These are phyloP conservation scores for Lophium mytilinum DNA, from an alignment of 495 filamentous ascomycete genomes.

Conservation along the genomic window DNA sequence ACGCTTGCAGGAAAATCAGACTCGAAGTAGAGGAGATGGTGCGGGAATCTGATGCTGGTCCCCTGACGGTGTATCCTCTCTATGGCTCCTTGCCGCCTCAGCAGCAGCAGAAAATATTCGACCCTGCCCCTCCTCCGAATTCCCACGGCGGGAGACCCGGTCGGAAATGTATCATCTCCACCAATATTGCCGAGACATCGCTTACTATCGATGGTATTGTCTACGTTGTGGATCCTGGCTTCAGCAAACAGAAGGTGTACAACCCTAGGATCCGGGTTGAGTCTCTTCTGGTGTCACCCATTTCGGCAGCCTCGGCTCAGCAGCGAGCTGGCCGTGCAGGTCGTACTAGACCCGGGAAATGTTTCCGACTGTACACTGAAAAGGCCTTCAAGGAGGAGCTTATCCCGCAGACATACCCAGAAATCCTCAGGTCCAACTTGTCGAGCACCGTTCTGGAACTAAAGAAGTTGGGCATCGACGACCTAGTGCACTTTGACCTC, in stretches of 20 bases:
- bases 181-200: conserved; percentile 96
- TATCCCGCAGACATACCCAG: conserved; percentile 92
- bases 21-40: conserved; percentile 87
- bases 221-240: conserved; percentile 96
- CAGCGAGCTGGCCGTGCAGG: conserved; percentile 97
- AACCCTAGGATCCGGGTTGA: conserved; percentile 95
- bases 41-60: conserved; percentile 82
- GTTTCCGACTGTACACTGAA: conserved; percentile 95
- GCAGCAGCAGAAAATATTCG: conserved; percentile 93
- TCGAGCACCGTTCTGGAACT: conserved; percentile 90
- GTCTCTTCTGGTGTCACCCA: conserved; percentile 89
- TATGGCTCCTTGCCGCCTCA: conserved; percentile 88
- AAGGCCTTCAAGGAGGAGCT: conserved; percentile 95
- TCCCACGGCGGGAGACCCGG: conserved; percentile 74
- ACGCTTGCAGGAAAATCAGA: conserved; percentile 82
- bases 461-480: conserved; percentile 93
- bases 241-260: conserved; percentile 99
- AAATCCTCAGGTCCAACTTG: conserved; percentile 90
- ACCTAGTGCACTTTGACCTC: conserved; percentile 95
- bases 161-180: conserved; percentile 90
- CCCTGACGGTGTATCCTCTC: conserved; percentile 81
- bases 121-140: conserved; percentile 66
- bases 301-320: conserved; percentile 96
- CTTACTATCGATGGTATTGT: conserved; percentile 99
- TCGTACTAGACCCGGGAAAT: conserved; percentile 95